Evolutionary conservation across 2,329 filamentous ascomycete genomes (phyloP).

Genomic region (Cryphonectria radicalis): DNA sequence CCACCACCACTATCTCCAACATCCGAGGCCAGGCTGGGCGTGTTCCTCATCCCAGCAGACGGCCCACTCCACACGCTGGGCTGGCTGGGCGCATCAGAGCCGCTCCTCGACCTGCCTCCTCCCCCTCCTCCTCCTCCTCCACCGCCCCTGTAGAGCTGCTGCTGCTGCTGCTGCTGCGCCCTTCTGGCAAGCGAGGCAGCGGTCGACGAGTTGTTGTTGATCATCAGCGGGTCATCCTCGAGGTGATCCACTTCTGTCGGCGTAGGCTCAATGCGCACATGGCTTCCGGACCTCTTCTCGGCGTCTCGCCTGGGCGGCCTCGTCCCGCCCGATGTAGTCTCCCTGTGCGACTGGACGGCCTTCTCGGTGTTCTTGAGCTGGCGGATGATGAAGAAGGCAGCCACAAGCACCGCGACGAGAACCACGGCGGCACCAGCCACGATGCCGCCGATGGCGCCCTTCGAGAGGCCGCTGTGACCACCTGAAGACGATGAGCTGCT

Average conservation of each 20-base stretch:
- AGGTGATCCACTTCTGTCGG: conserved; percentile 50
- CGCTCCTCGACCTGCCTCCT: conserved; percentile 27
- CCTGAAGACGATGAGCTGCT: conserved; percentile 29
- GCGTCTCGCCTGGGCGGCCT: conserved; percentile 36
- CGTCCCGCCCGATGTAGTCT: conserved; percentile 37
- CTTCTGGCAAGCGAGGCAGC: conserved; percentile 34
- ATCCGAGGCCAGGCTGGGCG: conserved; percentile 38
- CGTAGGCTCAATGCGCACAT: conserved; percentile 41
- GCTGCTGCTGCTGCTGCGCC: conserved; percentile 22
- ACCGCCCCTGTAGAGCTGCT: conserved; percentile 26
- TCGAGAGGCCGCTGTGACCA: conserved; percentile 42
- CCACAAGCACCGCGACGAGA: conserved; percentile 51
- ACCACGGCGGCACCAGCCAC: conserved; percentile 55
- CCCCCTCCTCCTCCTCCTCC: neutral
- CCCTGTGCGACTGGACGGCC: conserved; percentile 42
- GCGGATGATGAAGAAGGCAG: conserved; percentile 54
- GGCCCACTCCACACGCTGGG: conserved; percentile 29
- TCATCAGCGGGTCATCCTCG: conserved; percentile 47
- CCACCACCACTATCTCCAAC: conserved; percentile 31
- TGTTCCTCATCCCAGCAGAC: conserved; percentile 26
- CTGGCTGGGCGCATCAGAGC: conserved; percentile 31
- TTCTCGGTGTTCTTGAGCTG: conserved; percentile 52
- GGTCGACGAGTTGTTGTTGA: conserved; percentile 27
- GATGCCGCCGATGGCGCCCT: conserved; percentile 55
- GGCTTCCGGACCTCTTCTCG: conserved; percentile 38